phyloP scores from a whole-genome alignment of 2,329 filamentous ascomycete genomes.

The Metarhizium humberi region DNA sequence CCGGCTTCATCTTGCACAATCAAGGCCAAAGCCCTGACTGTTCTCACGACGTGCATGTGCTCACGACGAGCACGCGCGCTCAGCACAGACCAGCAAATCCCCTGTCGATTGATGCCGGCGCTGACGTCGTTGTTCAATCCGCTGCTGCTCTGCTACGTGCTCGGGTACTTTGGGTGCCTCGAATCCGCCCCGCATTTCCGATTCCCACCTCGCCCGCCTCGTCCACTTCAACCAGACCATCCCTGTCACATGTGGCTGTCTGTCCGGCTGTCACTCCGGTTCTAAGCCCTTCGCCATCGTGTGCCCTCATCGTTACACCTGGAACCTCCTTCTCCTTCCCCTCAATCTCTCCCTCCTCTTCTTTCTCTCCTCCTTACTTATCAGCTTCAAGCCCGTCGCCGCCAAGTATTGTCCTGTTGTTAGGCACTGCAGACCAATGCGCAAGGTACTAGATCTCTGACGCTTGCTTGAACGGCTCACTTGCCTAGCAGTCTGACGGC shows the following conservation, averaged over 20 bases:
- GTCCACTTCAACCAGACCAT: background rate
- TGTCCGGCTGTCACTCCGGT: background rate
- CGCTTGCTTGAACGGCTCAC: background rate
- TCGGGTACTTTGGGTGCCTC: background rate
- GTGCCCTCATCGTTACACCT: background rate
- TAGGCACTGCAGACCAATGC: background rate
- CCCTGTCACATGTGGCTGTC: conserved; percentile 4
- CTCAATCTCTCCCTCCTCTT: background rate
- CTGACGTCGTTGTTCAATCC: conserved; percentile 1
- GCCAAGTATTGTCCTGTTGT: background rate
- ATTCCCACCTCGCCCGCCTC: background rate
- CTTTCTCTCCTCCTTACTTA: background rate
- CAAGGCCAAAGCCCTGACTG: background rate
- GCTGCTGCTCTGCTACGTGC: background rate
- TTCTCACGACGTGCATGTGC: background rate
- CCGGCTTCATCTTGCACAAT: background rate
- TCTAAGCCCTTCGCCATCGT: background rate
- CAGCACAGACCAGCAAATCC: background rate
- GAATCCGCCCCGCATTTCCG: background rate
- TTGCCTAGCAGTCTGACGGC: background rate
- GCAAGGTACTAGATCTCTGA: background rate
- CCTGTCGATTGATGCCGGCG: background rate
- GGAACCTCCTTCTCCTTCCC: background rate
- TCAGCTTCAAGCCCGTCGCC: background rate
- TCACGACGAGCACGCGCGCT: background rate